Evolutionary conservation across 345 rosid species (phyloP).

Genomic region (Abelmoschus esculentus): DNA sequence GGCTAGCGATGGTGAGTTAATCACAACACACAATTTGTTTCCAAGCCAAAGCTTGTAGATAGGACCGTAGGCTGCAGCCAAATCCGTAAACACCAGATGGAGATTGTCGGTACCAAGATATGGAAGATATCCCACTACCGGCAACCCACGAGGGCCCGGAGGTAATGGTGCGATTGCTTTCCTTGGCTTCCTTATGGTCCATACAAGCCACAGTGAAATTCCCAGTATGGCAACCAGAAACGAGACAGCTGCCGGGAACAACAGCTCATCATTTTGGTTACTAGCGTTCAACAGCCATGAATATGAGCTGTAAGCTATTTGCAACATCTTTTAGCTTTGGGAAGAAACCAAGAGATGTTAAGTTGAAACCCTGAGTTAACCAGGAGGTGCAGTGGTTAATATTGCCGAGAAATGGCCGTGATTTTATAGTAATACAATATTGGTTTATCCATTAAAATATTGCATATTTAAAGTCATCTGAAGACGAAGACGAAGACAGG

Average conservation of each 20-base stretch:
- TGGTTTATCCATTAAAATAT: not conserved
- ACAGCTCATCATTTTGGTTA: not conserved
- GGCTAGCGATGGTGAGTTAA: slow-evolving; percentile 23
- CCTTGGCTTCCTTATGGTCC: not conserved
- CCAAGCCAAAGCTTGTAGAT: slow-evolving; percentile 27
- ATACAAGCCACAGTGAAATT: not conserved
- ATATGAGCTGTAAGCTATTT: not conserved
- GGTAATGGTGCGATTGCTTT: slow-evolving; percentile 1
- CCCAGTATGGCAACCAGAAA: not conserved
- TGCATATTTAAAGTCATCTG: too few species aligned
- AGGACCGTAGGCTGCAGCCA: slow-evolving; percentile 23
- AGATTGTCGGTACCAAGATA: slow-evolving; percentile 25
- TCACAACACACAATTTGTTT: slow-evolving; percentile 15
- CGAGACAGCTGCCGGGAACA: not conserved
- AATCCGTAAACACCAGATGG: slow-evolving; percentile 17
- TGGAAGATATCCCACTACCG: slow-evolving; percentile 19
- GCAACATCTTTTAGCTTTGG: not conserved
- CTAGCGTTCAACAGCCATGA: not conserved
- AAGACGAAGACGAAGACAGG: too few species aligned
- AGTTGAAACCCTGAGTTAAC: not conserved
- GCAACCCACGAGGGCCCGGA: slow-evolving; percentile 20
- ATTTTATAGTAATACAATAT: not conserved
- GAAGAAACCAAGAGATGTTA: not conserved
- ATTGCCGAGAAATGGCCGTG: not conserved
- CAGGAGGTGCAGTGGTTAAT: not conserved